Evolutionary conservation across 179 eudicot genomes (phyloP).

Genomic region (Sideroxylon spinosum): DNA sequence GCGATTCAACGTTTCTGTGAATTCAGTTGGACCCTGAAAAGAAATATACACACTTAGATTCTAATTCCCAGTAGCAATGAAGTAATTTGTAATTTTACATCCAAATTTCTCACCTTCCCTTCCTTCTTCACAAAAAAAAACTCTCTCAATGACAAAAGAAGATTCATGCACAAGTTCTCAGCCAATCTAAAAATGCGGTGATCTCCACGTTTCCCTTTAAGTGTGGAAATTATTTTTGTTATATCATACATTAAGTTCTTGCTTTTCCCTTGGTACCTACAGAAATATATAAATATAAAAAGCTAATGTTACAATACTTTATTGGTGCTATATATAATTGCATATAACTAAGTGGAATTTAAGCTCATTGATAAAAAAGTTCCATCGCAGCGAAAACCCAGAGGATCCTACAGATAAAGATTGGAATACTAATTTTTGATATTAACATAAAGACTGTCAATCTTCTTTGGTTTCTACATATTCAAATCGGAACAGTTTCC

Average conservation of each 20-base stretch:
- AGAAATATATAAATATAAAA: not conserved
- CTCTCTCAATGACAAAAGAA: constrained; percentile 72
- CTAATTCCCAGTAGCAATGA: constrained; percentile 1
- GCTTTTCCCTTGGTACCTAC: constrained; percentile 90
- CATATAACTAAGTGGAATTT: not conserved
- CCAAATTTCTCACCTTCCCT: constrained; percentile 55
- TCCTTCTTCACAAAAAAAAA: constrained; percentile 83
- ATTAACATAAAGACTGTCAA: not conserved
- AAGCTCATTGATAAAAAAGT: not conserved
- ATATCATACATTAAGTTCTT: constrained; percentile 87
- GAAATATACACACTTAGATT: constrained; percentile 13
- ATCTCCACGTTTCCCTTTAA: constrained; percentile 90
- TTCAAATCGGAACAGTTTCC: constrained; percentile 1
- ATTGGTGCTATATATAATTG: not conserved
- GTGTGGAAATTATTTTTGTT: constrained; percentile 73
- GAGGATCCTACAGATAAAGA: constrained; percentile 2
- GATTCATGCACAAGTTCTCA: constrained; percentile 93
- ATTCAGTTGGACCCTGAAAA: constrained; percentile 88
- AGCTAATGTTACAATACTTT: constrained; percentile 3
- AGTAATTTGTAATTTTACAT: not conserved
- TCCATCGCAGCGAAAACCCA: not conserved
- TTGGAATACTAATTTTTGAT: not conserved
- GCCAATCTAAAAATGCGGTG: constrained; percentile 92
- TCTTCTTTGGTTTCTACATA: constrained; percentile 10
- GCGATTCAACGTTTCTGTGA: constrained; percentile 91